Evolutionary conservation across 2,329 filamentous ascomycete genomes (phyloP).

Genomic region (Colletotrichum magnum): DNA sequence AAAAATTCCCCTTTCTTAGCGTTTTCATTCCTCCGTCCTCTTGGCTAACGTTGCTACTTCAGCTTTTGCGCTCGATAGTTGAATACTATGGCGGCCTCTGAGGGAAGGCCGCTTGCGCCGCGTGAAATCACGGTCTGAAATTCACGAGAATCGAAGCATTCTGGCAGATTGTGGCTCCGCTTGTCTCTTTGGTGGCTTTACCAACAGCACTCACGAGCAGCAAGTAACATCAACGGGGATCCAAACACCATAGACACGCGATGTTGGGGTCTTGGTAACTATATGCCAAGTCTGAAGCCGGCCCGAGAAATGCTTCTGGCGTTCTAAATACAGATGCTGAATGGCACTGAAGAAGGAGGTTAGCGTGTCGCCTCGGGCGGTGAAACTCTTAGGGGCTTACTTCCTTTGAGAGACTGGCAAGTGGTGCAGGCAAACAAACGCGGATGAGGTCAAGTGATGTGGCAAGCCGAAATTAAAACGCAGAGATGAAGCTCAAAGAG

Average conservation of each 20-base stretch:
- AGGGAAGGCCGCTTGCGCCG: no score
- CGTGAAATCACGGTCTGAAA: no score
- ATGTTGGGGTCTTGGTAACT: no score
- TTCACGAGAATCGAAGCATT: no score
- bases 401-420: background rate
- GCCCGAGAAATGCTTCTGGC: background rate
- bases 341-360: background rate
- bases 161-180: no score
- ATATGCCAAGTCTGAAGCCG: background rate
- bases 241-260: background rate
- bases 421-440: background rate
- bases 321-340: background rate
- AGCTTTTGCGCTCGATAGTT: no score
- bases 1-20: no score
- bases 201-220: no score
- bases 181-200: no score
- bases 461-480: conserved; percentile 14
- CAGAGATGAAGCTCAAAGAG: background rate
- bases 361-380: background rate
- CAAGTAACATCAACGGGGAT: background rate
- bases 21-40: no score
- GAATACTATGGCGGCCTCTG: no score
- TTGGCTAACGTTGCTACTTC: no score
- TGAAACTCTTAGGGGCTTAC: background rate
- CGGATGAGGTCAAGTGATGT: conserved; percentile 5